Base-by-base conservation (phyloP, 164 flowering plant genomes). In the Dillenia turbinata region DNA sequence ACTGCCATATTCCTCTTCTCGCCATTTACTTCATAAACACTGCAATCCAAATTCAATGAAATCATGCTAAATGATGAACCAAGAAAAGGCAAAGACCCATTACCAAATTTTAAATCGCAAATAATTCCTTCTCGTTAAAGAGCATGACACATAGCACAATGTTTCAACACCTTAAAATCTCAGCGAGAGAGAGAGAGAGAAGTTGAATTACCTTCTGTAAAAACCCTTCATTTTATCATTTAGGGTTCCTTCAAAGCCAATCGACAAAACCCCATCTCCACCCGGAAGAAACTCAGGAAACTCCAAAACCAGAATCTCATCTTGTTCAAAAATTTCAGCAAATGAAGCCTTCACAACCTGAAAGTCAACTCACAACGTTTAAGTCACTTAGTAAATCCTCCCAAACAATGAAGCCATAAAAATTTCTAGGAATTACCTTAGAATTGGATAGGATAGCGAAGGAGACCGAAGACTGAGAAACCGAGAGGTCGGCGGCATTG, bases 1-100 rank as follows among this genome's bases (percentile, higher is more conserved):
- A 88, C 97, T 5, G 97, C 99, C 97, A 95, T 92, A 63, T 88
- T 90, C 79, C 81, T 88, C 85, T 88, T 92, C 80, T 88, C 96
- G 40, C 97, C 97, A 55, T 87, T 79, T 49, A 76, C 75, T 76
- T 77, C 94, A 62, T 83, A 89, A 22, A 83, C 74, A 74, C 99
- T 91, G 56, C 3, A 33, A 33, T 22, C 17, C 5, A 12, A 24
- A 52, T 10, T 50, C 54, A 14, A 47, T 15, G 12, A 10, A 5
- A 47, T 12, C 17, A 12, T 49, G 43, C 45, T 15, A 47, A 12
- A 9, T 15, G 1, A 19, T 12, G 47, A 9, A 43, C 8, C 50
- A 33, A 17, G n/a, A 55, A 53, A 11, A 44, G 5, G 5, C 59
- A 46, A 52, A 44, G 26, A 47, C 33, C 47, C 12, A 19, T 33